These are phyloP conservation scores for Trapa incisa DNA, from an alignment of 345 rosid species.

Conservation along the genomic window DNA sequence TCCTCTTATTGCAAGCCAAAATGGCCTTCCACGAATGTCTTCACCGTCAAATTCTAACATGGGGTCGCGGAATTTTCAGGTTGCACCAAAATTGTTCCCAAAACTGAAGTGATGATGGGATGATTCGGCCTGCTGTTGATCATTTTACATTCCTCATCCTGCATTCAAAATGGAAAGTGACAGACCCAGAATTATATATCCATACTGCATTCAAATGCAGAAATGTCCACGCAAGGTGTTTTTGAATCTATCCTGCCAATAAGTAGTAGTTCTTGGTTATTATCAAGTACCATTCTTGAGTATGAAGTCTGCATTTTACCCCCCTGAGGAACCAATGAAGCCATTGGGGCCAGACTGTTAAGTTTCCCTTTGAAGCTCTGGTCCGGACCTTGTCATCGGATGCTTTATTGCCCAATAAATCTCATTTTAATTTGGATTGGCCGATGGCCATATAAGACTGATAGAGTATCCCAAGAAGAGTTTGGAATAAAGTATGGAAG, in stretches of 20 bases:
- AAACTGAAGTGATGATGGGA: conserved; percentile 33
- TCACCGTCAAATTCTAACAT: not conserved
- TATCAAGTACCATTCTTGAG: not conserved
- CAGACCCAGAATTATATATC: not conserved
- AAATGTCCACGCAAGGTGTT: not conserved
- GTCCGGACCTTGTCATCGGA: too few relatives aligned
- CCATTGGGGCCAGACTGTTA: too few relatives aligned
- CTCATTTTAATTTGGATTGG: too few relatives aligned
- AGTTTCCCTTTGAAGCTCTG: too few relatives aligned
- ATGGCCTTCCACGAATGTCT: not conserved
- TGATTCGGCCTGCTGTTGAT: not conserved
- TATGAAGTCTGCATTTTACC: too few relatives aligned
- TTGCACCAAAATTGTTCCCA: conserved; percentile 42
- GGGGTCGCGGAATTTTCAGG: conserved; percentile 28
- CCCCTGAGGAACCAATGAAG: too few relatives aligned
- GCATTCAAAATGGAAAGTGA: not conserved
- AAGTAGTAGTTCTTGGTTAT: not conserved
- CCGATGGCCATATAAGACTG: too few relatives aligned
- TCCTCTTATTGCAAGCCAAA: not conserved
- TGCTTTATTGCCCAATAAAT: too few relatives aligned
- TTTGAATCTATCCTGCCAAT: not conserved
- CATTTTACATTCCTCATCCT: not conserved
- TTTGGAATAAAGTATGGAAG: too few relatives aligned
- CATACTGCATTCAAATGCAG: not conserved
- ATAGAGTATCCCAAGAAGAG: too few relatives aligned